phyloP scores from a whole-genome alignment of 371 early-diverging fungal species.

The Saksenaea vasiformis region DNA sequence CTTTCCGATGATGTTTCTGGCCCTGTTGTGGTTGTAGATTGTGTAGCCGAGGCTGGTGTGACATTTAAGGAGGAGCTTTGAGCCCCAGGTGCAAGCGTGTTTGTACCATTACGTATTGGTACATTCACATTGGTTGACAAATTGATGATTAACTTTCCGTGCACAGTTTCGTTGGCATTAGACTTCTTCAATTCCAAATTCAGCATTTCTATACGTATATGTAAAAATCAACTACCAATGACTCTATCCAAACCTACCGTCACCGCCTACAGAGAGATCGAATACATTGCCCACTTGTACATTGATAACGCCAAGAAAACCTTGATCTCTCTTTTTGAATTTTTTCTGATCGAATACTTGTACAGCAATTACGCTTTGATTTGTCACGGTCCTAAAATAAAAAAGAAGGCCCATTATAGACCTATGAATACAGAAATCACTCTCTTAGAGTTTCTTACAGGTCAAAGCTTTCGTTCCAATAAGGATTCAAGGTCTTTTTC shows the following conservation, averaged over 20 bases:
- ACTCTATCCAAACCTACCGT: conserved; percentile 48
- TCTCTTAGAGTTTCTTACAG: conserved; percentile 43
- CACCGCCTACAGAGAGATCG: conserved; percentile 69
- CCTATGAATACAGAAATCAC: not conserved
- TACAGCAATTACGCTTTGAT: conserved; percentile 81
- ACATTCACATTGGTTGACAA: conserved; percentile 63
- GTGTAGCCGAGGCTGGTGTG: conserved; percentile 16
- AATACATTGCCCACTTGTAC: conserved; percentile 81
- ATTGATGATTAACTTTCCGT: conserved; percentile 81
- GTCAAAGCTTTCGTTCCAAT: conserved; percentile 81
- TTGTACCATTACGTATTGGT: conserved; percentile 42
- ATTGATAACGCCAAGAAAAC: conserved; percentile 94
- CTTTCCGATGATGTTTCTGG: not conserved
- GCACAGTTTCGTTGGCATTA: conserved; percentile 76
- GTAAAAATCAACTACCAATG: not conserved
- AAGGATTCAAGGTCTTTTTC: conserved; percentile 78
- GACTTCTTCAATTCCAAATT: conserved; percentile 85
- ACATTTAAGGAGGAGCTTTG: conserved; percentile 24
- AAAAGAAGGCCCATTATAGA: no score
- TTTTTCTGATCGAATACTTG: conserved; percentile 97
- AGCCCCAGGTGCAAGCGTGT: conserved; percentile 41
- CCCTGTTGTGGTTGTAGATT: conserved; percentile 10
- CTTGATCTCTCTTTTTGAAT: conserved; percentile 93
- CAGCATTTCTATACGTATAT: conserved; percentile 70
- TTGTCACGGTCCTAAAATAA: conserved; percentile 63